Evolutionary conservation across 2,329 filamentous ascomycete genomes (phyloP).

Genomic region (Phyllosticta paracitricarpa): DNA sequence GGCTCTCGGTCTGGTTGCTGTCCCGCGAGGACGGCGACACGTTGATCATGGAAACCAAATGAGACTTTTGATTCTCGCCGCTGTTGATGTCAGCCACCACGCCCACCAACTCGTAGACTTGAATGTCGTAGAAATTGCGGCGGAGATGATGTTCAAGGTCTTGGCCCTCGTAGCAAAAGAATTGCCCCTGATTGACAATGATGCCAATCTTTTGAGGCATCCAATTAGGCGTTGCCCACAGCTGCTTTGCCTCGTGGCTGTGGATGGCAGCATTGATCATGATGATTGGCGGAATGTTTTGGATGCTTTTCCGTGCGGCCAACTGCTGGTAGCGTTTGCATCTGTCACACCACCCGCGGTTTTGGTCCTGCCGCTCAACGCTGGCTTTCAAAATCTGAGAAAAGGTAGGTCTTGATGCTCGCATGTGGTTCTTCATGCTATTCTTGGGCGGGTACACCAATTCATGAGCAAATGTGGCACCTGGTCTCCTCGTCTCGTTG

Average conservation of each 20-base stretch:
- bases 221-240: slow-evolving; percentile 88
- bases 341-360: slow-evolving; percentile 84
- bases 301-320: slow-evolving; percentile 73
- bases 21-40: slow-evolving; percentile 57
- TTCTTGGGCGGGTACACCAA: slow-evolving; percentile 64
- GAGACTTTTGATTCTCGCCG: slow-evolving; percentile 73
- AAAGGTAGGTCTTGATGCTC: slow-evolving; percentile 51
- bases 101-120: slow-evolving; percentile 84
- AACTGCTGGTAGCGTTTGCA: slow-evolving; percentile 88
- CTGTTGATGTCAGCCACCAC: slow-evolving; percentile 84
- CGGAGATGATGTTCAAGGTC: slow-evolving; percentile 74
- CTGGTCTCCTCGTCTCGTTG: slow-evolving; percentile 73
- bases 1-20: slow-evolving; percentile 47
- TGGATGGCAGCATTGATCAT: slow-evolving; percentile 76
- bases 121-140: slow-evolving; percentile 67
- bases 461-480: slow-evolving; percentile 74
- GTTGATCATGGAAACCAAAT: slow-evolving; percentile 86
- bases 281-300: slow-evolving; percentile 72
- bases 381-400: slow-evolving; percentile 88
- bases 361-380: slow-evolving; percentile 79
- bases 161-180: slow-evolving; percentile 90
- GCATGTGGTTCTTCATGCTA: slow-evolving; percentile 45
- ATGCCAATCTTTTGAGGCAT: slow-evolving; percentile 90
- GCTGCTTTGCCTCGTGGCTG: slow-evolving; percentile 59
- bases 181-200: slow-evolving; percentile 80